Evolutionary conservation across 306 rosid genomes (phyloP).

Genomic region (Rosa lucieae): DNA sequence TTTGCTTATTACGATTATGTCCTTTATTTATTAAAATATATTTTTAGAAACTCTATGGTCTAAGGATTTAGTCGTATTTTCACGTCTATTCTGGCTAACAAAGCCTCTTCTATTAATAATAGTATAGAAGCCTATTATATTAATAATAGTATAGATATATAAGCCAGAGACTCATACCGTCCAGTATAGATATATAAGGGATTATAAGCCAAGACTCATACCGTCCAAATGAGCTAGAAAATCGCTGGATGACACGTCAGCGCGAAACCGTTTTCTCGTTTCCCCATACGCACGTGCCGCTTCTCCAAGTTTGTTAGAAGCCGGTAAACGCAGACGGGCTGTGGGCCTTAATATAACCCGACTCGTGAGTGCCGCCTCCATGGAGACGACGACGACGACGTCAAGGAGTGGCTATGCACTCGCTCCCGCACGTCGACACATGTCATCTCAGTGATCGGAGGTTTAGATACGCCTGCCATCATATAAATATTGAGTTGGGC

Average conservation of each 20-base stretch:
- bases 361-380: not conserved
- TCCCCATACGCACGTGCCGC: not conserved
- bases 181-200: too few relatives aligned
- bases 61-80: too few relatives aligned
- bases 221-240: too few relatives aligned
- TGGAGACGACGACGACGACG: not conserved
- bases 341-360: not conserved
- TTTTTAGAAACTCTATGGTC: too few relatives aligned
- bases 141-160: too few relatives aligned
- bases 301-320: not conserved
- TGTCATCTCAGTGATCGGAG: not conserved
- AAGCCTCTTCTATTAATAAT: too few relatives aligned
- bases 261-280: conserved; percentile 16
- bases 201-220: too few relatives aligned
- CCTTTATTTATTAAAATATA: too few relatives aligned
- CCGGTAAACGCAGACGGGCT: not conserved
- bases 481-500: not conserved
- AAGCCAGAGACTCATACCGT: too few relatives aligned
- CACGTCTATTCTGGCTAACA: too few relatives aligned
- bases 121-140: too few relatives aligned
- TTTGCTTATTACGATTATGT: too few relatives aligned
- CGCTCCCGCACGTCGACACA: conserved; percentile 1
- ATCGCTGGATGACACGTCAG: conserved; percentile 26
- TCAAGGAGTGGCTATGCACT: not conserved
- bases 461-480: not conserved